Evolutionary conservation across 2,329 filamentous ascomycete genomes (phyloP).

Genomic region (Fusarium sp.): DNA sequence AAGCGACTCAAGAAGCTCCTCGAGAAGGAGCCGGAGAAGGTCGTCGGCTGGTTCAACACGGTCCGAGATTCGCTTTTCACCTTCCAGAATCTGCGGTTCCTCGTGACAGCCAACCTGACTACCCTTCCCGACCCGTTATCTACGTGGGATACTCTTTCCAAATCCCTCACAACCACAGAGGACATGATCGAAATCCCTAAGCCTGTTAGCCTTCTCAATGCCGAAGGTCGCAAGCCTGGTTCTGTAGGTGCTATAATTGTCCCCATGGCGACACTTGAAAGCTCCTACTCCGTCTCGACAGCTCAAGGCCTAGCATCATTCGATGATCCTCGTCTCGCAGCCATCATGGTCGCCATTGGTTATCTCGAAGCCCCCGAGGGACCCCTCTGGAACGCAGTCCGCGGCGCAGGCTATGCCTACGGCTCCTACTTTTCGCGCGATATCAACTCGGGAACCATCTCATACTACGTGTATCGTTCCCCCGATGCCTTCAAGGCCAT

Average conservation of each 20-base stretch:
- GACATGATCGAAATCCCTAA: constrained; percentile 80
- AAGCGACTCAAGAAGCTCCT: constrained; percentile 88
- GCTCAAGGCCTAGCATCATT: constrained; percentile 82
- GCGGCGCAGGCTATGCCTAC: constrained; percentile 94
- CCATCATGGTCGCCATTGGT: constrained; percentile 88
- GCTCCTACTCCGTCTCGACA: constrained; percentile 87
- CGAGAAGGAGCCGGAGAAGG: constrained; percentile 80
- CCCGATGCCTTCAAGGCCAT: constrained; percentile 93
- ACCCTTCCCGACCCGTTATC: constrained; percentile 83
- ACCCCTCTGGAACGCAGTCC: constrained; percentile 93
- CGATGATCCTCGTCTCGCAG: constrained; percentile 83
- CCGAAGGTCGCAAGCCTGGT: constrained; percentile 82
- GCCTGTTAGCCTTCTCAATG: constrained; percentile 79
- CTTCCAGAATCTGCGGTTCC: constrained; percentile 87
- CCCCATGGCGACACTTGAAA: constrained; percentile 93
- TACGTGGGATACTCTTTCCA: constrained; percentile 77
- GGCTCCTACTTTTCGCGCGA: constrained; percentile 85
- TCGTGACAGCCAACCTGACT: constrained; percentile 85
- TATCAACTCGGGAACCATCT: constrained; percentile 83
- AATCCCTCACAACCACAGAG: constrained; percentile 55
- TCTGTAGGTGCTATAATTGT: constrained; percentile 82
- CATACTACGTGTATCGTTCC: constrained; percentile 90
- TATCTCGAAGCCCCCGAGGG: constrained; percentile 96
- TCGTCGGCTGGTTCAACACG: constrained; percentile 83
- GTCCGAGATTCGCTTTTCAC: constrained; percentile 84